Base-by-base conservation (phyloP, 441 rosid genomes). In the Metrosideros polymorpha region DNA sequence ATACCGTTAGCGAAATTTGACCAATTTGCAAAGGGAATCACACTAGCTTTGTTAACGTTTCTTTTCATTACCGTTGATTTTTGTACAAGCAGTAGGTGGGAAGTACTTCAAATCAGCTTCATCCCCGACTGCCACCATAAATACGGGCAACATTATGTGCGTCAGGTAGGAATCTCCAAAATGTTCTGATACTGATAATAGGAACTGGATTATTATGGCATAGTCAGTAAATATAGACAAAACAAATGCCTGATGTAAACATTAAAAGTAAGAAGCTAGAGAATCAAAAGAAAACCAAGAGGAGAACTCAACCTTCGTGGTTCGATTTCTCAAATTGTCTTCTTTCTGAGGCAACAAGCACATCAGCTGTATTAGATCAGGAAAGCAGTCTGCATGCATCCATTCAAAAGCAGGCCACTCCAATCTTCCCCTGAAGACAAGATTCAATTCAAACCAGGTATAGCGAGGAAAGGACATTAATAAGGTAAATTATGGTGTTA, bases 381-480 rank as follows among this genome's bases (percentile, higher is more conserved):
- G 94, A 90, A 96, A 94, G 97, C 99, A 97, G 90, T 95, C 97
- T 19, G 92, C 92, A 91, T 95, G 97, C 94, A 96, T 91, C 99
- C 99, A 97, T 88, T 95, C 98, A 91, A 97, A 97, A 89, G 91
- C 92, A 82, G 92, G 94, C 99, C 99, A 97, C 86, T 94, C 98
- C 30, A 92, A 91, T 86, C 87, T 91, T 87, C 94, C 97, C 95
- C 99, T 95, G 90, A 85, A 89, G 83, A 91, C 27, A 59, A 49
- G 85, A 86, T 51, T 49, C 50, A 25, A 53, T 50, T 82, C 45
- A 86, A 50, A 86, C 61, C 84, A 86, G 6, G 3, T 57, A n/a
- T 45, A 55, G 84, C 22, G 30, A 47, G 25, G 63, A 85, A 57
- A 45, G 18, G 25, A 43, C 30, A n/a, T 84, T 55, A 56, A 18